Evolutionary conservation across 345 rosid species (phyloP), one percentile per base, ranked within the genome.

Genomic region (Viola odorata): DNA sequence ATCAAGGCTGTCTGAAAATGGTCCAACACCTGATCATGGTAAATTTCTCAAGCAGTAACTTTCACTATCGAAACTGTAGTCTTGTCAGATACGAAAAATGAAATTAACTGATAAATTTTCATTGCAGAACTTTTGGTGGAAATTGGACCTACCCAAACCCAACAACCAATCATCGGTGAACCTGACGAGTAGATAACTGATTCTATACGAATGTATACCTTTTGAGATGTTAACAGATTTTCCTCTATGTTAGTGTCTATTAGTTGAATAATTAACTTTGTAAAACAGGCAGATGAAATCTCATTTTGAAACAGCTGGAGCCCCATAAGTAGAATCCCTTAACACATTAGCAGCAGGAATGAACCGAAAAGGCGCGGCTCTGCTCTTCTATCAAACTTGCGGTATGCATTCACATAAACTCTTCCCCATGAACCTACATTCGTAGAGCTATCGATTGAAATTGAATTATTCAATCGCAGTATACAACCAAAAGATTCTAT

Each of bases 101-200:
- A 23, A 23, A 23, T 23, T 2, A 23, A 4, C 36, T 37, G 14
- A 4, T 52, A 56, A 13, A n/a, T 23, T 12, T 12, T 41, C 39
- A 53, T 8, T 32, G 41, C 78, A 92, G 97, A 90, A 60, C 60
- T 79, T 50, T 63, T 85, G 76, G 74, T 81, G 58, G 97, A 87
- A 79, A 92, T 95, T 55, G 91, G 79, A 67, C 88, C 87, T 36
- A 87, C 97, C 58, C 89, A 80, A 76, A 80, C 87, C 69, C 91
- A 77, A 66, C 69, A 41, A 37, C 87, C 78, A 15, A 50, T 61
- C 32, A 17, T 23, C 62, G 65, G 50, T 73, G 81, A 76, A 63
- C 67, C 78, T 49, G 68, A 76, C 17, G 95, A 90, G 75, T 78
- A 72, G 77, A 23, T 23, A 23, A 23, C 32, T 0, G 87, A 90